Evolutionary conservation across 352 stramenopile genomes (phyloP), one percentile per base, ranked within the genome.

Genomic region (Globisporangium rhizosaccharum): DNA sequence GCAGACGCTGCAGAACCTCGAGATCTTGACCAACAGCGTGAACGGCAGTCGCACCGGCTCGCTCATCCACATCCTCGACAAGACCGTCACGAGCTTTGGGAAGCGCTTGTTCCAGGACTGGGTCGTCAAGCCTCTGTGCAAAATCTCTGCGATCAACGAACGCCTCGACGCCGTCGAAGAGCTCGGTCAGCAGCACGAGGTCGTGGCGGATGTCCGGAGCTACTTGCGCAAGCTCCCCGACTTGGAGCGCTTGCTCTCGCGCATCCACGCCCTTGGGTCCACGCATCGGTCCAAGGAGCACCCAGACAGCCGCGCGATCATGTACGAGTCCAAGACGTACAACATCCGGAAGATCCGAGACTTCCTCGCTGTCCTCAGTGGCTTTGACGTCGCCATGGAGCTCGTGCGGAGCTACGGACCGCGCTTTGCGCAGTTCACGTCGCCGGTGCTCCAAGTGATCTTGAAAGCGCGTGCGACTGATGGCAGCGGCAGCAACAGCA

Each of bases 311-410:
- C 82, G 97, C 37, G 97, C 97, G 44, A 92, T 99, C 54, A 96
- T 99, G 74, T 99, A 99, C 72, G 97, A 99, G 68, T 84, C 73
- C 18, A 87, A 84, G 53, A 97, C 90, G 57, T 98, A 99, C 82
- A 99, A 97, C 55, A 96, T 96, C 60, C 90, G 95, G 51, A 99
- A 99, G 72, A 98, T 99, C 45, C 85, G 87, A 25, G 85, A 96
- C 58, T 96, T 97, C 39, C 44, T 96, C 5, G 80, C 97, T 3
- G 70, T 98, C 11, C 67, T 99, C 7, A 83, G 92, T 48, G 96
- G 91, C 20, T 94, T 99, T 48, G 82, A 84, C 61, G 59, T 68
- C 14, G 77, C 90, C 0, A 83, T 94, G 63, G 74, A 89, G 17
- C 86, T 98, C 33, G 76, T 82, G 15, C 72, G 94, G 33, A 64